Conservation (phyloP, 2,329 filamentous ascomycete genomes). For the Sphaerulina musiva region DNA sequence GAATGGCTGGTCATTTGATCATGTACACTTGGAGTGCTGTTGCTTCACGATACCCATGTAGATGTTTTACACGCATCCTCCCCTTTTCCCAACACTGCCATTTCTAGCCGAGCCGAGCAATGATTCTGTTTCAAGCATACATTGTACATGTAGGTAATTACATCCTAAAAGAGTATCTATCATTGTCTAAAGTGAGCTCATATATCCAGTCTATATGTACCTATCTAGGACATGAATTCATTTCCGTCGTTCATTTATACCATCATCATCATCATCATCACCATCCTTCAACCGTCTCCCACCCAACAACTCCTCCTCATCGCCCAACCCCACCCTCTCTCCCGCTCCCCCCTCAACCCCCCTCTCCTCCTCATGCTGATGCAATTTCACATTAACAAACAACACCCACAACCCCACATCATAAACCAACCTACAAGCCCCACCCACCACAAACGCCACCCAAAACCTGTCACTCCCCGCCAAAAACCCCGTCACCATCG, state of each 20-base stretch:
- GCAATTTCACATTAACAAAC: slow-evolving; percentile 53
- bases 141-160: too few species aligned
- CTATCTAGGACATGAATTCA: not conserved
- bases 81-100: not conserved
- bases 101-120: too few species aligned
- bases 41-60: slow-evolving; percentile 5
- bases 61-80: not conserved
- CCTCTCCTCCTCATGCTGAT: slow-evolving; percentile 15
- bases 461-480: slow-evolving; percentile 51
- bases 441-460: slow-evolving; percentile 56
- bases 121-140: too few species aligned
- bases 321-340: slow-evolving; percentile 1
- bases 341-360: not conserved
- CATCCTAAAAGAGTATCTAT: too few species aligned
- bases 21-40: not conserved
- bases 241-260: not conserved
- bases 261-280: not conserved
- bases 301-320: slow-evolving; percentile 4
- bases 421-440: slow-evolving; percentile 49
- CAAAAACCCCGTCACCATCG: slow-evolving; percentile 51
- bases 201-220: not conserved
- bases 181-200: too few species aligned
- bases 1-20: slow-evolving; percentile 45
- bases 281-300: slow-evolving; percentile 1
- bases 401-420: slow-evolving; percentile 54